A percentile compares a stretch with the other conserved stretches of the same genome.
Conservation (phyloP, 2,329 filamentous ascomycete species). For the Plenodomus biglobosus region DNA sequence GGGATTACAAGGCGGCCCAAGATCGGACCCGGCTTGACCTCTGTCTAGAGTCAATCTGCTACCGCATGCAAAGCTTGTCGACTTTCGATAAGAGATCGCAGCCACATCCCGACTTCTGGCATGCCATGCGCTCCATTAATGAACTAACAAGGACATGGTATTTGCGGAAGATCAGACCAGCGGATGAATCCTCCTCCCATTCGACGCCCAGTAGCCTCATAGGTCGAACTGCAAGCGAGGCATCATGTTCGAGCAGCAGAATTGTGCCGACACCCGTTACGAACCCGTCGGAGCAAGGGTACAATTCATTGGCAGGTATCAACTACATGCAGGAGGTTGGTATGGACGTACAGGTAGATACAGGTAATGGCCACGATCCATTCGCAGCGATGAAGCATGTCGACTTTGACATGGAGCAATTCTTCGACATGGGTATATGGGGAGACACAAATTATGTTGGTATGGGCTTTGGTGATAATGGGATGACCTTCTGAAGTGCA, state of each 20-base stretch:
- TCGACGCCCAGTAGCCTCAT: constrained; percentile 1
- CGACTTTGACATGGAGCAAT: constrained; percentile 39
- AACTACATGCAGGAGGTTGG: constrained; percentile 4
- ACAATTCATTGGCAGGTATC: neutral
- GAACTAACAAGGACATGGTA: constrained; percentile 37
- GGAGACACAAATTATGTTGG: constrained; percentile 28
- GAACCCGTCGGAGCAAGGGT: neutral
- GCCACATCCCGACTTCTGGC: constrained; percentile 35
- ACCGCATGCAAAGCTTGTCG: constrained; percentile 34
- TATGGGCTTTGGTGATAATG: constrained; percentile 28
- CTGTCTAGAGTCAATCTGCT: constrained; percentile 38
- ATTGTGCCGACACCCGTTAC: constrained; percentile 5
- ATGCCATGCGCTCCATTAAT: constrained; percentile 33
- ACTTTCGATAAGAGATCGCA: constrained; percentile 29
- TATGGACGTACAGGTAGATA: constrained; percentile 3
- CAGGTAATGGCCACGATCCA: constrained; percentile 13
- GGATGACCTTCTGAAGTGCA: neutral
- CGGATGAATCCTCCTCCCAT: constrained; percentile 1
- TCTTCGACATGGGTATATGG: constrained; percentile 40
- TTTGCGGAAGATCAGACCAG: constrained; percentile 23
- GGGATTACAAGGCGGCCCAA: constrained; percentile 38
- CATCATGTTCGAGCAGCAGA: constrained; percentile 9
- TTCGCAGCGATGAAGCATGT: constrained; percentile 25
- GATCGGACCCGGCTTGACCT: constrained; percentile 35
- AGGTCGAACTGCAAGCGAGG: constrained; percentile 10